phyloP scores from a whole-genome alignment of 148 eudicot species.

The Vaccinium corymbosum region DNA sequence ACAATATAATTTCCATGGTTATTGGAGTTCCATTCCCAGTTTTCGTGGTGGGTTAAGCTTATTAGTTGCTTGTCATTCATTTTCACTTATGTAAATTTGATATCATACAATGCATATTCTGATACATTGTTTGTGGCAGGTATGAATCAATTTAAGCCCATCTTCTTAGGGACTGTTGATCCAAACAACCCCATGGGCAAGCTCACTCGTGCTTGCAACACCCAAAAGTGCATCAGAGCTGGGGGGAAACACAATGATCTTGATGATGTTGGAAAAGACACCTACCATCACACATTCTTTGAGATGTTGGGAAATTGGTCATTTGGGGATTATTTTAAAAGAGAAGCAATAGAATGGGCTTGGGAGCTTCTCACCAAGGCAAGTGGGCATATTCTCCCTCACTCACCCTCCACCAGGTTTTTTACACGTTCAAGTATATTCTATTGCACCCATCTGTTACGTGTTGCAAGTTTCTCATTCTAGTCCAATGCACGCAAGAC shows the following conservation, averaged over 20 bases:
- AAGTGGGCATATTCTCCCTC: slow-evolving; percentile 15
- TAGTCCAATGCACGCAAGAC: not conserved
- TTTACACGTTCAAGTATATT: not conserved
- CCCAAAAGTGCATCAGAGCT: slow-evolving; percentile 95
- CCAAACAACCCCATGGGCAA: slow-evolving; percentile 75
- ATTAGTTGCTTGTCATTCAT: not conserved
- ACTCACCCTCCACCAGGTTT: not conserved
- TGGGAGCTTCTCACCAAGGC: slow-evolving; percentile 93
- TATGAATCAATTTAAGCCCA: slow-evolving; percentile 97
- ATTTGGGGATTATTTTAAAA: slow-evolving; percentile 89
- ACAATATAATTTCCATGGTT: not conserved
- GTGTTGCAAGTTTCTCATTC: not conserved
- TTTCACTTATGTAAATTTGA: not conserved
- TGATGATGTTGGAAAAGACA: slow-evolving; percentile 97
- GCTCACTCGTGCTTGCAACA: slow-evolving; percentile 91
- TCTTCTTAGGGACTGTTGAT: slow-evolving; percentile 83
- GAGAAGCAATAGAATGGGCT: slow-evolving; percentile 88
- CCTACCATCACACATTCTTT: slow-evolving; percentile 95
- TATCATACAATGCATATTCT: not conserved
- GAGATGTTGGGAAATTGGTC: slow-evolving; percentile 99
- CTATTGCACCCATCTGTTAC: not conserved
- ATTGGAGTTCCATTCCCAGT: not conserved
- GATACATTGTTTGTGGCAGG: slow-evolving; percentile 36
- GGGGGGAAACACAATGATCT: slow-evolving; percentile 99
- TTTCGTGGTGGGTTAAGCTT: not conserved